Evolutionary conservation across 2,329 filamentous ascomycete species (phyloP).

Genomic region (Neofusicoccum sp.): DNA sequence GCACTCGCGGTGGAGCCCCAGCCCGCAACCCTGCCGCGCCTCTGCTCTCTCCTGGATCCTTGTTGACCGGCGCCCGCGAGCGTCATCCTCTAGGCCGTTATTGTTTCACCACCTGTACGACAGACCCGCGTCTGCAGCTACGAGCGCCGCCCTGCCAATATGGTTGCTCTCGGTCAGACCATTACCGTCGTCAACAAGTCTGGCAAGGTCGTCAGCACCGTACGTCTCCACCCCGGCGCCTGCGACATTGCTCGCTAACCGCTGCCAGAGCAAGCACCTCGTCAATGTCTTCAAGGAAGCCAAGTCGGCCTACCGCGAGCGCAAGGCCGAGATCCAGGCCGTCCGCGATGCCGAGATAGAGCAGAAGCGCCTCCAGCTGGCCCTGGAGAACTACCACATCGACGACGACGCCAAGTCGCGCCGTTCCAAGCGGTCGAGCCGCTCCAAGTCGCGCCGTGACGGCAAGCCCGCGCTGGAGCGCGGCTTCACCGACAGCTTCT

Average conservation of each 20-base stretch:
- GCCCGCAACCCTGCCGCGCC: slow-evolving; percentile 15
- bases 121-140: slow-evolving; percentile 18
- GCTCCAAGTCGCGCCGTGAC: slow-evolving; percentile 34
- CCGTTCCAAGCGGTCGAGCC: slow-evolving; percentile 20
- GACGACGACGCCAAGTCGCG: slow-evolving; percentile 40
- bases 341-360: slow-evolving; percentile 63
- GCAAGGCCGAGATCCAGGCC: slow-evolving; percentile 78
- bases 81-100: slow-evolving; percentile 9
- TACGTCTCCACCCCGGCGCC: slow-evolving; percentile 50
- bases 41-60: slow-evolving; percentile 14
- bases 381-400: slow-evolving; percentile 52
- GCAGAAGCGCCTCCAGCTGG: slow-evolving; percentile 63
- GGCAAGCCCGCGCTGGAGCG: slow-evolving; percentile 43
- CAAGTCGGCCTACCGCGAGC: slow-evolving; percentile 82
- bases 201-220: slow-evolving; percentile 87
- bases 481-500: slow-evolving; percentile 50
- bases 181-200: slow-evolving; percentile 90
- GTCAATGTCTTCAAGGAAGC: slow-evolving; percentile 91
- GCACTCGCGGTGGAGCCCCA: slow-evolving; percentile 8
- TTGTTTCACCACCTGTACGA: slow-evolving; percentile 21
- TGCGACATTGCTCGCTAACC: slow-evolving; percentile 24
- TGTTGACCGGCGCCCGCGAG: slow-evolving; percentile 14
- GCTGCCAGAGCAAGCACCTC: slow-evolving; percentile 81
- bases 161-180: slow-evolving; percentile 62
- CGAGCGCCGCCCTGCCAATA: slow-evolving; percentile 7